A percentile compares a stretch with the other conserved stretches of the same genome.
phyloP scores from a whole-genome alignment of 208 protist genomes.

The Trypanosoma mega region DNA sequence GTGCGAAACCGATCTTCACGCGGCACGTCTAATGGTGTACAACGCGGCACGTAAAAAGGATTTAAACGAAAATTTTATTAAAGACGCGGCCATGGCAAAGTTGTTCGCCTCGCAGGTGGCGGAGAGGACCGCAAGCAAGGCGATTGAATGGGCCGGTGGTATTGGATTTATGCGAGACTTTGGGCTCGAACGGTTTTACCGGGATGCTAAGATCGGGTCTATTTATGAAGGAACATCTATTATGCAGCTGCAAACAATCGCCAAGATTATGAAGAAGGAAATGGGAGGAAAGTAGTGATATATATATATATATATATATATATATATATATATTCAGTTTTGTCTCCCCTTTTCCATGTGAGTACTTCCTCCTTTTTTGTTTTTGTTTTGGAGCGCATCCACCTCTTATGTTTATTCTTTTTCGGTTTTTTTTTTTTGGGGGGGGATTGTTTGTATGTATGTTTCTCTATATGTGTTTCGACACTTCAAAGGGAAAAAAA shows the following conservation, averaged over 20 bases:
- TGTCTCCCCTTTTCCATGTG: constrained; percentile 18
- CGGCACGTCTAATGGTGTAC: constrained; percentile 87
- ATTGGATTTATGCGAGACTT: constrained; percentile 96
- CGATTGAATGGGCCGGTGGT: constrained; percentile 94
- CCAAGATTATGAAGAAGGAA: constrained; percentile 82
- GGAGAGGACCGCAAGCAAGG: constrained; percentile 72
- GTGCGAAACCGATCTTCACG: constrained; percentile 67
- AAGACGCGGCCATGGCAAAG: constrained; percentile 96
- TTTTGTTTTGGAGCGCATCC: too few relatives aligned
- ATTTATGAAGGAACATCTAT: constrained; percentile 96
- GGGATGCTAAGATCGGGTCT: constrained; percentile 88
- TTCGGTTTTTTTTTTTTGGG: too few relatives aligned
- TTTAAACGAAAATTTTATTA: constrained; percentile 76
- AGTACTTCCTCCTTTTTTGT: too few relatives aligned
- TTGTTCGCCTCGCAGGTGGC: constrained; percentile 88
- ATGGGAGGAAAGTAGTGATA: constrained; percentile 11
- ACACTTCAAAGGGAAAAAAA: too few relatives aligned
- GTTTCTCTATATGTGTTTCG: too few relatives aligned
- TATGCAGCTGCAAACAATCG: constrained; percentile 96
- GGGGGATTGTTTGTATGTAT: too few relatives aligned
- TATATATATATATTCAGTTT: constrained; percentile 8
- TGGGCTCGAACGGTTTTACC: constrained; percentile 94
- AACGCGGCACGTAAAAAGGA: constrained; percentile 93
- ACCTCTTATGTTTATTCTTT: too few relatives aligned
- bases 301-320: constrained; percentile 18